These are phyloP conservation scores for Pluteus cervinus DNA, from an alignment of 768 basidiomycete genomes.

Conservation along the genomic window DNA sequence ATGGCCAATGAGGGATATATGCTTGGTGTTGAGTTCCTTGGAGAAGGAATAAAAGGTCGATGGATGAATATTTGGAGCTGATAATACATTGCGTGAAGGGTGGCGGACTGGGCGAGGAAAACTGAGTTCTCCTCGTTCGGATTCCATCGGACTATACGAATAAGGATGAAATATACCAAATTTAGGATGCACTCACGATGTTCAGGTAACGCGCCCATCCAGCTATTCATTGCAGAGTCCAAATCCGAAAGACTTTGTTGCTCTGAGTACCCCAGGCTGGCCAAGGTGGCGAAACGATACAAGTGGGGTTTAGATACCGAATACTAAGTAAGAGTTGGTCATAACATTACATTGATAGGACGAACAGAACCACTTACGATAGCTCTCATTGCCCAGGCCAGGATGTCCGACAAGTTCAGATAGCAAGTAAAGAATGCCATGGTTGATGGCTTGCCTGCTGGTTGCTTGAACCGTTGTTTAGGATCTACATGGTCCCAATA, in stretches of 20 bases:
- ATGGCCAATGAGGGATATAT: conserved; percentile 66
- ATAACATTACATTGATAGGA: conserved; percentile 33
- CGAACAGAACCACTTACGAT: conserved; percentile 47
- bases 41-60: conserved; percentile 70
- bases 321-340: conserved; percentile 22
- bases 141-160: conserved; percentile 41
- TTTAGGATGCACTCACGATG: conserved; percentile 39
- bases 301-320: too few species aligned
- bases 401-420: conserved; percentile 54
- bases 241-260: conserved; percentile 64
- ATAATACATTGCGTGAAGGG: conserved; percentile 41
- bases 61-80: conserved; percentile 68
- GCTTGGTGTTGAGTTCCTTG: conserved; percentile 34
- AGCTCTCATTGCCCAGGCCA: conserved; percentile 51
- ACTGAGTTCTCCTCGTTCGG: conserved; percentile 27
- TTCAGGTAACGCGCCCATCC: conserved; percentile 66
- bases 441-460: conserved; percentile 45
- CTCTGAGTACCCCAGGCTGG: conserved; percentile 49
- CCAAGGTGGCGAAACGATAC: too few species aligned
- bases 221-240: conserved; percentile 72
- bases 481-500: conserved; percentile 58
- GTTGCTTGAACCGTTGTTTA: conserved; percentile 55
- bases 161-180: conserved; percentile 49
- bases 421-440: conserved; percentile 52
- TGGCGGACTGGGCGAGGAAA: conserved; percentile 53